Evolutionary conservation across 2,329 filamentous ascomycete genomes (phyloP).

Genomic region (Trichoderma harzianum): DNA sequence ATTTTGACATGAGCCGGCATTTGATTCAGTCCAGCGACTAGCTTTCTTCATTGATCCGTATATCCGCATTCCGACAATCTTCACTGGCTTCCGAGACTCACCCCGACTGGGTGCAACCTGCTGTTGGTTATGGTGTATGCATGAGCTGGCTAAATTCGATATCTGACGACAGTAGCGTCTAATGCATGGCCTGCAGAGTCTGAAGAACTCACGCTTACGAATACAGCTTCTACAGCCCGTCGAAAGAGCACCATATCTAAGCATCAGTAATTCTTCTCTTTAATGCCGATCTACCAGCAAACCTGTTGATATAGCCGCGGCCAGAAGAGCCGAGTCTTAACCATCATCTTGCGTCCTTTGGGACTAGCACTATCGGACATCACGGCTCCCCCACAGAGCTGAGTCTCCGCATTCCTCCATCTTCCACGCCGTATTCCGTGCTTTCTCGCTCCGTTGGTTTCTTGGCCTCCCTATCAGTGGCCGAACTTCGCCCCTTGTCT

Average conservation of each 20-base stretch:
- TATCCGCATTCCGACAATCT: not conserved
- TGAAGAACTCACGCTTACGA: not conserved
- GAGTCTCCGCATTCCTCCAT: conserved; percentile 10
- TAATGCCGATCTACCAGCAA: conserved; percentile 2
- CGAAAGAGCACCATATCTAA: not conserved
- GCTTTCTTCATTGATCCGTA: not conserved
- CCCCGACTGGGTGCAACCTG: not conserved
- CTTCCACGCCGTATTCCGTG: not conserved
- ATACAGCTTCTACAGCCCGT: not conserved
- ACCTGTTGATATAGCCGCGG: not conserved
- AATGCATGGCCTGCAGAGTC: not conserved
- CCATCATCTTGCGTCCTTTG: not conserved
- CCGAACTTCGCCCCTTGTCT: not conserved
- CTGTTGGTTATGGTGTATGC: not conserved
- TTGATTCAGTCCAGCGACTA: not conserved
- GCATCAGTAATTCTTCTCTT: not conserved
- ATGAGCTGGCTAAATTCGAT: not conserved
- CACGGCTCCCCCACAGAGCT: conserved; percentile 2
- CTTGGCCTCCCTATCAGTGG: not conserved
- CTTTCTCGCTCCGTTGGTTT: not conserved
- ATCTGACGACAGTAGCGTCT: not conserved
- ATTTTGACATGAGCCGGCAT: not conserved
- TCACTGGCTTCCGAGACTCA: not conserved
- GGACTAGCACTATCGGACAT: conserved; percentile 8
- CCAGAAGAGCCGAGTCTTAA: not conserved